Evolutionary conservation across 257 asterid genomes (phyloP).

Genomic region (Primulina tabacum): DNA sequence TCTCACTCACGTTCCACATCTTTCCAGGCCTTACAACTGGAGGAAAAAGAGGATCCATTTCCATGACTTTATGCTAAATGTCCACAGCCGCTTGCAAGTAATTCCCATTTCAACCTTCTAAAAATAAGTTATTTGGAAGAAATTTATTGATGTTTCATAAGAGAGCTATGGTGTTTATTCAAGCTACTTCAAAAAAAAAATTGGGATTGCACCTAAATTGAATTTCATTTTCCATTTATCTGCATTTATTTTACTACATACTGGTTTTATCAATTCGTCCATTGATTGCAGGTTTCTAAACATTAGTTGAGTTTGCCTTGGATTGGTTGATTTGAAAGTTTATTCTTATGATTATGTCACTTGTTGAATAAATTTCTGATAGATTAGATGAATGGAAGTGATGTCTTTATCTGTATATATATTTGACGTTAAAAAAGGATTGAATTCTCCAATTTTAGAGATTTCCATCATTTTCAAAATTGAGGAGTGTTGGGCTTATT

Average conservation of each 20-base stretch:
- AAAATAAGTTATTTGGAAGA: not conserved
- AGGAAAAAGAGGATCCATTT: constrained; percentile 95
- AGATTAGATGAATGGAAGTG: not conserved
- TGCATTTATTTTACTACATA: not conserved
- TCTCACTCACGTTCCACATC: not conserved
- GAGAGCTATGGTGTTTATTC: not conserved
- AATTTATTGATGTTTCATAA: not conserved
- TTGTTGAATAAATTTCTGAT: not conserved
- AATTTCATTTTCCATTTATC: not conserved
- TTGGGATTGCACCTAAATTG: not conserved
- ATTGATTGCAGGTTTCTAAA: not conserved
- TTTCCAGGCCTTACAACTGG: constrained; percentile 74
- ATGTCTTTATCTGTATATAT: not conserved
- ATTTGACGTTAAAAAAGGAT: not conserved
- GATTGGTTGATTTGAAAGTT: not conserved
- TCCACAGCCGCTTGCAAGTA: constrained; percentile 91
- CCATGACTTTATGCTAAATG: constrained; percentile 90
- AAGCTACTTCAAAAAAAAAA: not conserved
- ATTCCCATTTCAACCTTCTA: not conserved
- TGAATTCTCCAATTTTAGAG: not conserved
- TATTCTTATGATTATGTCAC: not conserved
- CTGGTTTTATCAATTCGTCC: not conserved
- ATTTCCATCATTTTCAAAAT: not conserved
- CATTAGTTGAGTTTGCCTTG: not conserved
- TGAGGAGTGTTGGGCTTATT: not conserved